Conservation (phyloP, 2,329 filamentous ascomycete species). For the Fusarium abutilonis region DNA sequence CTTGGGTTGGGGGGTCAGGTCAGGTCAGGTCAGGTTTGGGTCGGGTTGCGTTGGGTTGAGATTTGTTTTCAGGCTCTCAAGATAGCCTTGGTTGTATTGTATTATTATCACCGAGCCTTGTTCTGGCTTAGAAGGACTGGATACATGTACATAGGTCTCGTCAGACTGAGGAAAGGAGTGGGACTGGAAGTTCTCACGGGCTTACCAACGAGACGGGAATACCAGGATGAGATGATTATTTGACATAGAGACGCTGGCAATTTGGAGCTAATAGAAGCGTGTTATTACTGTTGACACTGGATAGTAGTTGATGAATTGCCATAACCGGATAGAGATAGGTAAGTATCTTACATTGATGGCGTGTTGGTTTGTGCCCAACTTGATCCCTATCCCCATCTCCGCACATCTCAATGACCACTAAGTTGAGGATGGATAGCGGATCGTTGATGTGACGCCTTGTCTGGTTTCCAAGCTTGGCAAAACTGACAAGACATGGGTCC, state of each 20-base stretch:
- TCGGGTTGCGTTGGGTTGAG: conserved; percentile 18
- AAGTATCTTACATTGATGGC: conserved; percentile 12
- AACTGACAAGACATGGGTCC: conserved; percentile 21
- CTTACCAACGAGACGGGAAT: conserved; percentile 29
- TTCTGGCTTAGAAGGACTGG: conserved; percentile 29
- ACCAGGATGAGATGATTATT: conserved; percentile 36
- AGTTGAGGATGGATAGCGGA: conserved; percentile 34
- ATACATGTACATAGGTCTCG: conserved; percentile 13
- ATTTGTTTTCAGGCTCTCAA: conserved; percentile 33
- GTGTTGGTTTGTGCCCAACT: conserved; percentile 40
- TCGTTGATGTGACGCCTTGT: conserved; percentile 24
- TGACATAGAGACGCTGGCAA: too few species aligned
- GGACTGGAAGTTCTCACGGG: conserved; percentile 40
- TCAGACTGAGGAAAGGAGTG: conserved; percentile 23
- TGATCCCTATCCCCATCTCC: conserved; percentile 6
- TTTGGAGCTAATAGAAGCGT: conserved; percentile 27
- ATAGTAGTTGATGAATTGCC: too few species aligned
- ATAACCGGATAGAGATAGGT: too few species aligned
- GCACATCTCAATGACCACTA: conserved; percentile 8
- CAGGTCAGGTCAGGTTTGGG: conserved; percentile 17
- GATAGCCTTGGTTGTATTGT: conserved; percentile 41
- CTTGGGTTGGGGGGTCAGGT: conserved; percentile 19
- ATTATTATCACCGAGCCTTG: conserved; percentile 37
- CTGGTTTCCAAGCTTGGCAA: not conserved
- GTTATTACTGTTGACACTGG: conserved; percentile 8